phyloP scores from a whole-genome alignment of 2,329 filamentous ascomycete genomes.

The Penicillium sp. region DNA sequence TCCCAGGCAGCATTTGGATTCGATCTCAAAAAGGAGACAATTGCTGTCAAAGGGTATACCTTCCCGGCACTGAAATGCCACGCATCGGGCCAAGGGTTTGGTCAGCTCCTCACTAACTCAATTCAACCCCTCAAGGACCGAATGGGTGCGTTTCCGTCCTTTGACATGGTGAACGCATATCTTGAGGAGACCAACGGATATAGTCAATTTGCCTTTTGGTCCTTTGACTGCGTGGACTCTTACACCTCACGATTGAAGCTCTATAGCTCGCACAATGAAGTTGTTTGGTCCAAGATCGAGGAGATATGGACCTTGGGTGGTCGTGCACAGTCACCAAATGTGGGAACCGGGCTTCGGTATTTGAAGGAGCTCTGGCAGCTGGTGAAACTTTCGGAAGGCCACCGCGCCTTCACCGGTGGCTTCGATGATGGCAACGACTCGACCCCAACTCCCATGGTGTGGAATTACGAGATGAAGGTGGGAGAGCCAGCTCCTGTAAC shows the following conservation, averaged over 20 bases:
- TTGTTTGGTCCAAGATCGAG: not conserved
- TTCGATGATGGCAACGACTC: not conserved
- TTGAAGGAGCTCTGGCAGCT: slow-evolving; percentile 1
- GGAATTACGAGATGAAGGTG: slow-evolving; percentile 13
- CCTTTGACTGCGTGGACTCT: slow-evolving; percentile 10
- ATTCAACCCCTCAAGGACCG: not conserved
- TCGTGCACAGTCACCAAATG: not conserved
- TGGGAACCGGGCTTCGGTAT: not conserved
- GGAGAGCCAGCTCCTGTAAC: slow-evolving; percentile 6
- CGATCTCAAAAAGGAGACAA: slow-evolving; percentile 6
- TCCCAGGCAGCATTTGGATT: slow-evolving; percentile 17
- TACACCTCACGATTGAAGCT: not conserved
- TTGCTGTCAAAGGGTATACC: slow-evolving; percentile 16
- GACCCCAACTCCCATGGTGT: slow-evolving; percentile 6
- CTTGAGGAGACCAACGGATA: slow-evolving; percentile 5
- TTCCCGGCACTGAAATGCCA: slow-evolving; percentile 12
- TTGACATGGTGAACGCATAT: slow-evolving; percentile 5
- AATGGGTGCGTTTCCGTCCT: not conserved
- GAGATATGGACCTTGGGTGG: not conserved
- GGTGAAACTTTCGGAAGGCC: not conserved
- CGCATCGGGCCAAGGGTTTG: not conserved
- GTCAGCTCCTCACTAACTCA: not conserved
- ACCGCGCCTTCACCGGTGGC: slow-evolving; percentile 1
- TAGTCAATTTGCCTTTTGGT: slow-evolving; percentile 9
- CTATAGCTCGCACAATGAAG: not conserved